Base-by-base conservation (phyloP, 1,284 basidiomycete species). In the Apiotrichum domesticum region DNA sequence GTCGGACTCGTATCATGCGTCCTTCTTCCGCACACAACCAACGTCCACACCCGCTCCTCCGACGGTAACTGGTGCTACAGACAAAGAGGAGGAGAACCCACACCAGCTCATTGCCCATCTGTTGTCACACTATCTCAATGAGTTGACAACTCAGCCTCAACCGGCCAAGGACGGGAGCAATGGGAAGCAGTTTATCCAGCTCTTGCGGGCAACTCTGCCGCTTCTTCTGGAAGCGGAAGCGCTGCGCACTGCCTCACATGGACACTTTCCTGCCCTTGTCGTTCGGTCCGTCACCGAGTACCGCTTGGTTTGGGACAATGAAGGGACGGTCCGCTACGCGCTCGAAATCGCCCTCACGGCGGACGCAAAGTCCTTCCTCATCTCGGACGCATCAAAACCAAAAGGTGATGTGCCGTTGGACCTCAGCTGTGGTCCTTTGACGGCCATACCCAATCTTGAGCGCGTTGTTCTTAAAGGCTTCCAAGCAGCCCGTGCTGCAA, bases 1-100 rank as follows among this genome's bases (percentile, higher is more conserved):
- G 3, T 61, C 66, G 33, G 74, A 75, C 53, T 69, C 68, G 9
- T 76, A 76, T 58, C 65, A 73, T 51, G 67, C 68, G 14, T 65
- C 64, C 3, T 73, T 76, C 56, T 66, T 42, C 55, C 56, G 63
- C 15, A 41, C 45, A 15, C 33, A 40, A 2, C 40, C 46, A 0
- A 21, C 49, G 29, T 35, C 55, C 4, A 42, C 51, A 2, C 56
- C 56, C 3, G 55, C 56, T 3, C 11, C 55, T 4, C 9, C 35
- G 6, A 5, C n/a, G 35, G 47, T 39, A 1, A 44, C 14, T 3
- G 29, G 29, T 29, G 29, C 29, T 3, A 29, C 29, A 29, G 29
- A 29, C 29, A 29, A 29, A 29, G 29, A 29, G 6, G 47, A 49
- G 8, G 47, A 49, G 35, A 72, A 64, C 50, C 73, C 74, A 1